Conservation (phyloP, 805 yeast genomes). For the Scheffersomyces ergatensis region DNA sequence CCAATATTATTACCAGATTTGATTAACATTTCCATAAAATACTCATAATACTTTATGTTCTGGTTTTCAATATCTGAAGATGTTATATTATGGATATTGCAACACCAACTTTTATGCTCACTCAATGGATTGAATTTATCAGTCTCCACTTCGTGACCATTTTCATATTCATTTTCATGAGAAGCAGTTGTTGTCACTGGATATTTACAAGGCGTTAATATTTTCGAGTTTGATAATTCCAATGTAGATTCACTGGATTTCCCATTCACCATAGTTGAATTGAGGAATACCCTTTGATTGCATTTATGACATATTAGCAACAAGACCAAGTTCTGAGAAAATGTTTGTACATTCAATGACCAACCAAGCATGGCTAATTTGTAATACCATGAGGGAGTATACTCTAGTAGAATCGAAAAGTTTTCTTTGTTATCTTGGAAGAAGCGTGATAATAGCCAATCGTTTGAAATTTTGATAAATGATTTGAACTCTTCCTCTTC, state of each 20-base stretch:
- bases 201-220: constrained; percentile 29
- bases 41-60: constrained; percentile 13
- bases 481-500: constrained; percentile 5
- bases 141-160: constrained; percentile 6
- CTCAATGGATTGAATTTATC: constrained; percentile 17
- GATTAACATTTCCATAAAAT: constrained; percentile 21
- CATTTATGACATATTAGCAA: constrained; percentile 36
- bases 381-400: constrained; percentile 32
- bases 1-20: constrained; percentile 22
- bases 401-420: constrained; percentile 16
- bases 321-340: constrained; percentile 22
- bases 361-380: constrained; percentile 37
- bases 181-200: constrained; percentile 12
- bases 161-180: constrained; percentile 6
- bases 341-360: constrained; percentile 31
- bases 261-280: constrained; percentile 8
- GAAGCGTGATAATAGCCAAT: constrained; percentile 29
- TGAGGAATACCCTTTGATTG: constrained; percentile 31
- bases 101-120: constrained; percentile 40
- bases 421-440: constrained; percentile 37
- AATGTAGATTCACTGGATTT: constrained; percentile 2
- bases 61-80: not conserved
- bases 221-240: constrained; percentile 18
- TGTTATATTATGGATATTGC: constrained; percentile 13
- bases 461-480: constrained; percentile 24